Base-by-base conservation (phyloP, 1,284 basidiomycete genomes). In the Apiotrichum mycotoxinovorans region DNA sequence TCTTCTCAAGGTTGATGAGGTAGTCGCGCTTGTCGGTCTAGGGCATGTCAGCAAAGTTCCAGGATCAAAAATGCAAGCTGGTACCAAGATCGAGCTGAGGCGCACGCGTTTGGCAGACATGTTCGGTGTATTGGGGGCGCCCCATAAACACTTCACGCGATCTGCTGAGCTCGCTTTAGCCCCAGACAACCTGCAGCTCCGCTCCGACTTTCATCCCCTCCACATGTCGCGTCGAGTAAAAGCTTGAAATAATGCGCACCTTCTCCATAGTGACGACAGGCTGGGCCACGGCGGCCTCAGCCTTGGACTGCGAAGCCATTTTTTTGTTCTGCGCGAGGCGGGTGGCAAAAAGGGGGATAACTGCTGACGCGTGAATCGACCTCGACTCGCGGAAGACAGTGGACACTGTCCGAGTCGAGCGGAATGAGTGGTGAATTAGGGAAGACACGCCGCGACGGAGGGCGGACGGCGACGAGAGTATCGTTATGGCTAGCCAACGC, bases 21-120 rank as follows among this genome's bases (percentile, higher is more conserved):
- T 87, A 82, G 79, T 98, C 95, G 72, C 94, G 85, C 79, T 98
- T 98, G 68, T 84, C 87, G 33, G 95, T 98, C 89, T 93, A 73
- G 46, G 33, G 38, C 23, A 23, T 1, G 51, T 69, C 49, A 70
- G 68, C 47, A 23, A 12, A 27, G 11, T 34, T 18, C 40, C 34
- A 47, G 14, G 35, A 18, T 15, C 17, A 23, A 51, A 45, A 26
- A 20, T 26, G 11, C n/a, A n/a, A n/a, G n/a, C n/a, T n/a, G n/a
- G n/a, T n/a, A n/a, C n/a, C n/a, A n/a, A n/a, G n/a, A n/a, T n/a
- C n/a, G n/a, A n/a, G n/a, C n/a, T n/a, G n/a, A n/a, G n/a, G n/a
- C n/a, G n/a, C n/a, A n/a, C n/a, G n/a, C n/a, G n/a, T n/a, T n/a
- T n/a, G n/a, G n/a, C n/a, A n/a, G n/a, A n/a, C n/a, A n/a, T n/a